phyloP scores from a whole-genome alignment of 805 yeast species.

The Hanseniaspora thailandica region DNA sequence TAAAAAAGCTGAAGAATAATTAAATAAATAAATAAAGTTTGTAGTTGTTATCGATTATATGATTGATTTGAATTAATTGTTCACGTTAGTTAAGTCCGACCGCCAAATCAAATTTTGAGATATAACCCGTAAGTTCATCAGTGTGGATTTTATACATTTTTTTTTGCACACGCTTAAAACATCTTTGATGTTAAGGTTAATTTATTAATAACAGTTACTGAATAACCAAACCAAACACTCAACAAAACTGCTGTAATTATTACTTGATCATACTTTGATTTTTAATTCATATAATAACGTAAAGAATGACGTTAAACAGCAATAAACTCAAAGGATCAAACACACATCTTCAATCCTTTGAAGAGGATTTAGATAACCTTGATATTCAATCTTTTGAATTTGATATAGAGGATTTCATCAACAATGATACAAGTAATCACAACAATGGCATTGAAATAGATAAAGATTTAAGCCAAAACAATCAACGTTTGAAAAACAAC shows the following conservation, averaged over 20 bases:
- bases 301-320: not conserved
- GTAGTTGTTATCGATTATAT: no score
- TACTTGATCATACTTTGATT: no score
- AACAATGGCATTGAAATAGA: not conserved
- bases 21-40: not conserved
- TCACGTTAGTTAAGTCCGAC: not conserved
- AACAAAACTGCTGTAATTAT: not conserved
- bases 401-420: slow-evolving; percentile 12
- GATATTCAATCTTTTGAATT: slow-evolving; percentile 12
- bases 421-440: not conserved
- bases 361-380: slow-evolving; percentile 11
- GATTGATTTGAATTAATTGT: no score
- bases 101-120: not conserved
- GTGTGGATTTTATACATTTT: no score
- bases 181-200: not conserved
- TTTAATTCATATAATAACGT: not conserved
- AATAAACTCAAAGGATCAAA: not conserved
- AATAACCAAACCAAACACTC: not conserved
- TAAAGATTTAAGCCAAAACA: not conserved
- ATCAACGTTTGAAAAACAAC: not conserved
- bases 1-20: slow-evolving; percentile 2
- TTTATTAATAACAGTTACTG: not conserved
- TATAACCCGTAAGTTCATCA: not conserved
- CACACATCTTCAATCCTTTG: slow-evolving; percentile 8
- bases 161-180: not conserved